Percentiles rank a stretch among this genome's conserved stretches.
Conservation (phyloP, 2,329 filamentous ascomycete genomes). For the Gremmenia infestans region DNA sequence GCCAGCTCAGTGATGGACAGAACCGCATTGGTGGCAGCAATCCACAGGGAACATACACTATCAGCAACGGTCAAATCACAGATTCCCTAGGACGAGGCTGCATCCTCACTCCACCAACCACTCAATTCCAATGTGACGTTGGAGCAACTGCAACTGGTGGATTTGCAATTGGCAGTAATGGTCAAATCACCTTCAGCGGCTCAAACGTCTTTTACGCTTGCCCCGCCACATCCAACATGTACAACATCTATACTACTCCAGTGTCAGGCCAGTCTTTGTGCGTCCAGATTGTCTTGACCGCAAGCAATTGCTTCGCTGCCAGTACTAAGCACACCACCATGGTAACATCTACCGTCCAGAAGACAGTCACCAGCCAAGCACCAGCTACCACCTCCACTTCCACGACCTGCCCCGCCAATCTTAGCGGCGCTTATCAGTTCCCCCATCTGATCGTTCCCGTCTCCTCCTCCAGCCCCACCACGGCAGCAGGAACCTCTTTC, state of each 20-base stretch:
- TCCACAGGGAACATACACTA: constrained; percentile 45
- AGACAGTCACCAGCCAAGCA: neutral
- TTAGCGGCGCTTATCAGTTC: constrained; percentile 44
- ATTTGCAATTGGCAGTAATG: constrained; percentile 50
- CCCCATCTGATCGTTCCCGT: constrained; percentile 61
- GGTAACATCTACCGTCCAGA: neutral
- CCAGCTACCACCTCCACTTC: neutral
- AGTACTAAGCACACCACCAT: neutral
- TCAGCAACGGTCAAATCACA: constrained; percentile 46
- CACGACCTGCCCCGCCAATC: constrained; percentile 36
- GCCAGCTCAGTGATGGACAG: constrained; percentile 57
- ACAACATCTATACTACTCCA: constrained; percentile 35
- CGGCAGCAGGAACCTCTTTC: constrained; percentile 47
- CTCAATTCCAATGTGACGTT: constrained; percentile 38
- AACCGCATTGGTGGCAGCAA: constrained; percentile 49
- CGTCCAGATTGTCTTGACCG: constrained; percentile 30
- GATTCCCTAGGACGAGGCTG: constrained; percentile 56
- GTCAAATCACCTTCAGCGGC: constrained; percentile 46
- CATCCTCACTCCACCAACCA: constrained; percentile 39
- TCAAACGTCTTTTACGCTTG: constrained; percentile 53
- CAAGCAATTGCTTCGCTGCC: constrained; percentile 32
- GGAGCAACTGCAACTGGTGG: constrained; percentile 47
- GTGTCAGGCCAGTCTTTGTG: constrained; percentile 29
- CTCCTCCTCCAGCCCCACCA: constrained; percentile 47
- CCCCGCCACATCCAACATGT: constrained; percentile 32